Conservation (phyloP, 805 yeast species). For the Saccharomycopsis sp. region DNA sequence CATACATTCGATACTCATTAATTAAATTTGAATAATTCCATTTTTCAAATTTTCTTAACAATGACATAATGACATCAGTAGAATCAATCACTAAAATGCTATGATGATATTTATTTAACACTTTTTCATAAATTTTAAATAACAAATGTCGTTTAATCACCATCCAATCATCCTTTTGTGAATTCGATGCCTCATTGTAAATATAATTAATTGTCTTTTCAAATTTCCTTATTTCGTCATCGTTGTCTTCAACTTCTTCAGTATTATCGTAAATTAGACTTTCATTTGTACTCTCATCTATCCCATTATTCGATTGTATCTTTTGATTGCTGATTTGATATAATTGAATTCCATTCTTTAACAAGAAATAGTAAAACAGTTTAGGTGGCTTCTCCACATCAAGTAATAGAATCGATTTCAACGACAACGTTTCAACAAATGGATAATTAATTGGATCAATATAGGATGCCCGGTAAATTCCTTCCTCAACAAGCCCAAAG, state of each 20-base stretch:
- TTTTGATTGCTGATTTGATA: conserved; percentile 19
- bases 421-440: conserved; percentile 64
- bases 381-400: conserved; percentile 85
- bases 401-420: conserved; percentile 62
- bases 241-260: not conserved
- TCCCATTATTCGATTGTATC: conserved; percentile 25
- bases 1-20: conserved; percentile 74
- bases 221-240: conserved; percentile 5
- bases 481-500: conserved; percentile 86
- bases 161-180: conserved; percentile 46
- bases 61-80: conserved; percentile 72
- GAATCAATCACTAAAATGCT: conserved; percentile 74
- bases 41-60: conserved; percentile 73
- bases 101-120: conserved; percentile 55
- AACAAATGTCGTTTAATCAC: conserved; percentile 60
- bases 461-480: conserved; percentile 75
- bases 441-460: conserved; percentile 71
- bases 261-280: no score
- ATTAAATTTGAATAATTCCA: conserved; percentile 85
- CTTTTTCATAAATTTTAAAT: conserved; percentile 54
- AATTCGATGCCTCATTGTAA: conserved; percentile 8
- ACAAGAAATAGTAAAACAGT: conserved; percentile 58
- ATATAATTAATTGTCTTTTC: conserved; percentile 14
- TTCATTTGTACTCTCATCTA: no score
- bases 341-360: conserved; percentile 46